Percentiles rank a stretch among this genome's conserved stretches.
Evolutionary conservation across 1,139 yeast genomes (phyloP).

Genomic region (Hansenula lynferdii): DNA sequence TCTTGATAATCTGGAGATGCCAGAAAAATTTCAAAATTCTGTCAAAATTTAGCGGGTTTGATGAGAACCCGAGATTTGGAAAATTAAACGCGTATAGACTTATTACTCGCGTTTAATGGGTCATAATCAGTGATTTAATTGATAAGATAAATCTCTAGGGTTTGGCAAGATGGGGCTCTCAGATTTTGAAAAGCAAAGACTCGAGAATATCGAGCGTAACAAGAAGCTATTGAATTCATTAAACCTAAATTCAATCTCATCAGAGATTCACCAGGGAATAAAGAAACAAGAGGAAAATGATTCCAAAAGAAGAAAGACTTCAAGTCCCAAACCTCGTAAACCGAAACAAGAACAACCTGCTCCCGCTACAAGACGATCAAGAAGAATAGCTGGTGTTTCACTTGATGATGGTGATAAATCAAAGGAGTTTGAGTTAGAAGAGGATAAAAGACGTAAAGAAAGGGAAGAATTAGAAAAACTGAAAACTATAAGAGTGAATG

Average conservation of each 20-base stretch:
- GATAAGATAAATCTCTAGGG: too few relatives aligned
- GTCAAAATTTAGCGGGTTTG: too few relatives aligned
- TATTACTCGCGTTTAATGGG: too few relatives aligned
- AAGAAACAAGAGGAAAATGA: slow-evolving; percentile 21
- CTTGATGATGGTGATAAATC: slow-evolving; percentile 27
- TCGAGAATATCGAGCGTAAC: slow-evolving; percentile 54
- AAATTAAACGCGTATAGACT: too few relatives aligned
- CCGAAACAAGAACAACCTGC: slow-evolving; percentile 16
- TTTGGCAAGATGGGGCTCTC: slow-evolving; percentile 39
- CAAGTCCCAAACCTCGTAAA: slow-evolving; percentile 13
- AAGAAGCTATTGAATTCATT: slow-evolving; percentile 44
- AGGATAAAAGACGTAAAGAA: slow-evolving; percentile 32
- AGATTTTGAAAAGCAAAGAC: slow-evolving; percentile 67
- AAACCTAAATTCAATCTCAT: slow-evolving; percentile 36
- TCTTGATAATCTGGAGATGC: too few relatives aligned
- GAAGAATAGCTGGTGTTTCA: slow-evolving; percentile 58
- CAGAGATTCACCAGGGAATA: slow-evolving; percentile 26
- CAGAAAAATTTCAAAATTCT: too few relatives aligned
- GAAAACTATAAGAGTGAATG: slow-evolving; percentile 53
- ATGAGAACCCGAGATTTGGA: too few relatives aligned
- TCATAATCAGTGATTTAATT: too few relatives aligned
- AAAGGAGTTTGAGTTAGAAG: slow-evolving; percentile 24
- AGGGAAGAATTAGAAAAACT: slow-evolving; percentile 45
- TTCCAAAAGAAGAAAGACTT: slow-evolving; percentile 14
- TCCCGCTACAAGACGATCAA: slow-evolving; percentile 57